Percentiles rank a stretch among this genome's conserved stretches.
Evolutionary conservation across 2,329 filamentous ascomycete species (phyloP).

Genomic region (Aspergillus japonicus): DNA sequence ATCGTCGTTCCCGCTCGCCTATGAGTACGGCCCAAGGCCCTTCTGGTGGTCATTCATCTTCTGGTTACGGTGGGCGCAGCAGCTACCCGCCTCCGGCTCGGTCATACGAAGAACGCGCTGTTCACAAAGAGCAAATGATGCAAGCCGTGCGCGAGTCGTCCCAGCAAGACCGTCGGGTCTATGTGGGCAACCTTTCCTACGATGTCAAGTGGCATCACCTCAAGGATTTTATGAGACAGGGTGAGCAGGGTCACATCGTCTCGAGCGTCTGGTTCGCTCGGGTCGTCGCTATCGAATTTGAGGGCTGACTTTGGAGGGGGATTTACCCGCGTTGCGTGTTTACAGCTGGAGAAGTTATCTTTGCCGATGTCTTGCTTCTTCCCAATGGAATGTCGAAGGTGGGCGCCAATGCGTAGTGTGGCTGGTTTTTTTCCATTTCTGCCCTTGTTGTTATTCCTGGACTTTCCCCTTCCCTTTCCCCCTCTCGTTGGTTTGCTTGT

Average conservation of each 20-base stretch:
- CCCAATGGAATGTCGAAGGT: conserved; percentile 99
- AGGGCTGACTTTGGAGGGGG: conserved; percentile 32
- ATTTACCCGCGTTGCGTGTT: conserved; percentile 21
- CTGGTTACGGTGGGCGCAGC: conserved; percentile 57
- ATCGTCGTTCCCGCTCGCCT: conserved; percentile 79
- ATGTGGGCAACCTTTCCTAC: conserved; percentile 97
- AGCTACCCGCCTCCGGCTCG: conserved; percentile 63
- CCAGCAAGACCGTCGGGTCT: conserved; percentile 98
- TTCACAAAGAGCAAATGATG: conserved; percentile 94
- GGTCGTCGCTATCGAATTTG: conserved; percentile 20
- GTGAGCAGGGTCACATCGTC: conserved; percentile 56
- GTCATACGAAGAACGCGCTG: conserved; percentile 78
- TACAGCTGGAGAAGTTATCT: conserved; percentile 96
- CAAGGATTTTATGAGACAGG: conserved; percentile 99
- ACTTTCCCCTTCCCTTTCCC: conserved; percentile 50
- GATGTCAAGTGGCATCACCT: conserved; percentile 99
- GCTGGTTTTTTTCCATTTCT: conserved; percentile 68
- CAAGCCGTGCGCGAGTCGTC: conserved; percentile 88
- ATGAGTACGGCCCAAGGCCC: conserved; percentile 72
- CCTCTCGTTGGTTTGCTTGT: conserved; percentile 57
- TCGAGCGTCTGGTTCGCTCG: conserved; percentile 20
- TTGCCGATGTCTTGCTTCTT: conserved; percentile 98
- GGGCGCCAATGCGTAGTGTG: conserved; percentile 89
- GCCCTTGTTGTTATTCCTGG: conserved; percentile 55
- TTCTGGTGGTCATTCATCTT: conserved; percentile 68